phyloP scores from a whole-genome alignment of 148 eudicot genomes.

The Bassia scoparia region DNA sequence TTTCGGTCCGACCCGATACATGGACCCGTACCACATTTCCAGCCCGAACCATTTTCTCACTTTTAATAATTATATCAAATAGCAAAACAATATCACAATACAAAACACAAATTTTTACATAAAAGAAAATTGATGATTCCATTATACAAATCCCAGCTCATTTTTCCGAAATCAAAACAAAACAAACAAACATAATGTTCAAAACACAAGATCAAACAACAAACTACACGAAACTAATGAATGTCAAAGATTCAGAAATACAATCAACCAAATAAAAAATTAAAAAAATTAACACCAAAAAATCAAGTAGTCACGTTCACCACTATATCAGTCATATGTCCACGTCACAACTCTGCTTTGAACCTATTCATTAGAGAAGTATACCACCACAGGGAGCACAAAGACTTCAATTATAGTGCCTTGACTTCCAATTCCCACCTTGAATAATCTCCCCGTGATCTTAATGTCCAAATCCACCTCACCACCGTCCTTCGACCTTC shows the following conservation, averaged over 20 bases:
- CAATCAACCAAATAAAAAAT: neutral
- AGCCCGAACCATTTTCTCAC: too few species aligned
- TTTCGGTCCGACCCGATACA: too few species aligned
- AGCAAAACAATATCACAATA: neutral
- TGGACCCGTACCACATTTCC: too few species aligned
- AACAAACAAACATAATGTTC: neutral
- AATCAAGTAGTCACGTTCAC: neutral
- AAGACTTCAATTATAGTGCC: constrained; percentile 43
- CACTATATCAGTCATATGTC: constrained; percentile 22
- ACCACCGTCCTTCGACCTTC: constrained; percentile 48
- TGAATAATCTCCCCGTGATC: constrained; percentile 45
- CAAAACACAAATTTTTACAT: neutral
- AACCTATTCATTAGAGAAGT: constrained; percentile 40
- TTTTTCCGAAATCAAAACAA: neutral
- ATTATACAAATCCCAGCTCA: constrained; percentile 1
- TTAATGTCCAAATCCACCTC: constrained; percentile 45
- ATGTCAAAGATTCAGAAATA: neutral
- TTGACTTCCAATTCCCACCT: constrained; percentile 56
- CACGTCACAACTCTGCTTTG: constrained; percentile 41
- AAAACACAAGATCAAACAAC: constrained; percentile 4
- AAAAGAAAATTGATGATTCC: neutral
- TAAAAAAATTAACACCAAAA: neutral
- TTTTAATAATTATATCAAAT: too few species aligned
- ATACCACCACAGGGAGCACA: constrained; percentile 50
- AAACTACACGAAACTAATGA: neutral